These are phyloP conservation scores for Sporopachydermia quercuum DNA, from an alignment of 805 yeast species.

Conservation along the genomic window DNA sequence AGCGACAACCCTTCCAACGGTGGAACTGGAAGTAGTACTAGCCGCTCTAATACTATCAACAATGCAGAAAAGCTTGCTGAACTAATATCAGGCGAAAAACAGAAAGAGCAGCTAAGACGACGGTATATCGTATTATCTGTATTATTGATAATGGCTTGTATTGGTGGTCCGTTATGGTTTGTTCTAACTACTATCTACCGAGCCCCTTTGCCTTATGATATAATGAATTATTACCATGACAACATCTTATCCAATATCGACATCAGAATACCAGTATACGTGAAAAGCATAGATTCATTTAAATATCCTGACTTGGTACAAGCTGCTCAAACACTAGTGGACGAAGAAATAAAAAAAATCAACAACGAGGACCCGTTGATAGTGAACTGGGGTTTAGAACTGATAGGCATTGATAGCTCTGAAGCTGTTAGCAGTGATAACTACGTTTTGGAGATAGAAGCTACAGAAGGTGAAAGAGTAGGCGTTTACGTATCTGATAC, in stretches of 20 bases:
- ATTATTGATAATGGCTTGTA: constrained; percentile 8
- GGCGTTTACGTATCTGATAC: constrained; percentile 30
- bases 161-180: constrained; percentile 49
- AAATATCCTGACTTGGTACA: constrained; percentile 52
- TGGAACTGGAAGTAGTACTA: no score
- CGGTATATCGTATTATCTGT: neutral
- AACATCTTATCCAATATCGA: constrained; percentile 15
- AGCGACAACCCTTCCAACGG: no score
- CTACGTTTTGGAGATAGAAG: constrained; percentile 20
- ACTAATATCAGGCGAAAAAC: no score
- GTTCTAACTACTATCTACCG: constrained; percentile 47
- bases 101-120: no score
- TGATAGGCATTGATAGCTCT: constrained; percentile 11
- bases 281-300: constrained; percentile 20
- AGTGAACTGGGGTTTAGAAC: constrained; percentile 16
- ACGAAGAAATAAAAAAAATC: constrained; percentile 21
- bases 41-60: no score
- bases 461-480: constrained; percentile 20
- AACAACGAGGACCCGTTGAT: constrained; percentile 10
- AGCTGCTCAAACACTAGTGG: constrained; percentile 35
- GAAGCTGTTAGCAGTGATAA: constrained; percentile 11
- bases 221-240: constrained; percentile 21
- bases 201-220: constrained; percentile 39
- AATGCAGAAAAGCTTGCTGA: no score
- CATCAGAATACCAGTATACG: constrained; percentile 14